These are phyloP conservation scores for Tuber microsphaerosporum DNA, from an alignment of 495 filamentous ascomycete species.

Conservation along the genomic window DNA sequence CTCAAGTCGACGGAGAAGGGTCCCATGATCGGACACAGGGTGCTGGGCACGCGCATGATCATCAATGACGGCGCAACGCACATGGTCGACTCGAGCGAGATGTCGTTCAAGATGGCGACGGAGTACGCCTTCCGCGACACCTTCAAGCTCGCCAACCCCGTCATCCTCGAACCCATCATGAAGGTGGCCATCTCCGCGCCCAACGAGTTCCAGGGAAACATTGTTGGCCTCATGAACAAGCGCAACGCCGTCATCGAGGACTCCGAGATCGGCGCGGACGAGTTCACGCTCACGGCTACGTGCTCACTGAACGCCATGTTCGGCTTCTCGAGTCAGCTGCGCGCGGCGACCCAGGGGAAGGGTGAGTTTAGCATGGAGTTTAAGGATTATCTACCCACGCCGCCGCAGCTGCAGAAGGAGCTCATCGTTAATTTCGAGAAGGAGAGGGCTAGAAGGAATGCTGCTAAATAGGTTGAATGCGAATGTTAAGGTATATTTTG, in stretches of 20 bases:
- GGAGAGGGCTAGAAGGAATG: conserved; percentile 64
- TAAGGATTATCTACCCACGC: conserved; percentile 82
- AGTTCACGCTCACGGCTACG: conserved; percentile 90
- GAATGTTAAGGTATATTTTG: not conserved
- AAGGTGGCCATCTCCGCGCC: conserved; percentile 94
- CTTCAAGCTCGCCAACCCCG: conserved; percentile 68
- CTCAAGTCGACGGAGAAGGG: conserved; percentile 75
- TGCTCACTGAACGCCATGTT: conserved; percentile 96
- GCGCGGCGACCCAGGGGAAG: conserved; percentile 95
- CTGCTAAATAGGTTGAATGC: conserved; percentile 42
- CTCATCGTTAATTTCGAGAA: conserved; percentile 81
- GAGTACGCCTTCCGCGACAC: conserved; percentile 96
- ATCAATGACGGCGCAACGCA: conserved; percentile 96
- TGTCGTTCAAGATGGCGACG: conserved; percentile 94
- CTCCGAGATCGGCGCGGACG: conserved; percentile 87
- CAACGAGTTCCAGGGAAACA: conserved; percentile 94
- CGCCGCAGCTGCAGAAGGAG: conserved; percentile 90
- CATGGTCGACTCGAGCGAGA: conserved; percentile 96
- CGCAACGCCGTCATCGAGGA: conserved; percentile 90
- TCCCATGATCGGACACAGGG: conserved; percentile 85
- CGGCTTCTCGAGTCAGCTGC: conserved; percentile 81
- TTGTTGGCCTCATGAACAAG: conserved; percentile 93
- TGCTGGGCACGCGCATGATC: conserved; percentile 82
- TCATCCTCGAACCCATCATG: conserved; percentile 93
- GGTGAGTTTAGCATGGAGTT: conserved; percentile 99